phyloP scores from a whole-genome alignment of 75 land plant species.

The Selaginella moellendorffii region DNA sequence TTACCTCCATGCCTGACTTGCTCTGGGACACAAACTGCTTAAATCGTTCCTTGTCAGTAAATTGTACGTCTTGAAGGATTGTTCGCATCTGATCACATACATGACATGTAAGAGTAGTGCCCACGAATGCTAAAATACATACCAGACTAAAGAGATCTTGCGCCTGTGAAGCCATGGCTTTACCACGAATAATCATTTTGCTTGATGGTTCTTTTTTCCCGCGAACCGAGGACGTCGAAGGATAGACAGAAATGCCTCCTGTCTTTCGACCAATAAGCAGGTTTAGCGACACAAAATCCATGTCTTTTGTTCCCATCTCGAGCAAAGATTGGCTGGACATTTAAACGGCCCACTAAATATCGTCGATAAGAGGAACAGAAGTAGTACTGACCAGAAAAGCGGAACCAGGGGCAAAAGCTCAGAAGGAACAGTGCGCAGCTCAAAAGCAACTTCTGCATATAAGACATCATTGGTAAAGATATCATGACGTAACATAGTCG shows the following conservation, averaged over 20 bases:
- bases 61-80: slow-evolving; percentile 83
- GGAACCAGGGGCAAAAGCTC: slow-evolving; percentile 86
- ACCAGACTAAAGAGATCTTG: slow-evolving; percentile 87
- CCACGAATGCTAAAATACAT: slow-evolving; percentile 5
- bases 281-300: slow-evolving; percentile 90
- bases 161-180: slow-evolving; percentile 75
- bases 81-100: slow-evolving; percentile 42
- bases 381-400: slow-evolving; percentile 63
- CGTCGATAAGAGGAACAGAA: not conserved
- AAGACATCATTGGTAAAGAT: slow-evolving; percentile 95
- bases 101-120: not conserved
- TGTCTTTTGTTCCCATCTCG: slow-evolving; percentile 99
- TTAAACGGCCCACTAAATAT: not conserved
- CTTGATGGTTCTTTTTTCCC: slow-evolving; percentile 66
- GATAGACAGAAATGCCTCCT: slow-evolving; percentile 98
- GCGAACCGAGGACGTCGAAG: slow-evolving; percentile 70
- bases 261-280: slow-evolving; percentile 98
- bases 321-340: slow-evolving; percentile 79
- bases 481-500: slow-evolving; percentile 75
- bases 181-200: slow-evolving; percentile 73
- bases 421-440: slow-evolving; percentile 58
- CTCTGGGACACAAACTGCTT: slow-evolving; percentile 97
- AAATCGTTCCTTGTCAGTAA: slow-evolving; percentile 78
- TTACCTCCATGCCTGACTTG: slow-evolving; percentile 99
- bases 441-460: slow-evolving; percentile 84